Evolutionary conservation across 371 early-diverging fungal species (phyloP), one percentile per base, ranked within the genome.

Genomic region (Mucor irregularis): DNA sequence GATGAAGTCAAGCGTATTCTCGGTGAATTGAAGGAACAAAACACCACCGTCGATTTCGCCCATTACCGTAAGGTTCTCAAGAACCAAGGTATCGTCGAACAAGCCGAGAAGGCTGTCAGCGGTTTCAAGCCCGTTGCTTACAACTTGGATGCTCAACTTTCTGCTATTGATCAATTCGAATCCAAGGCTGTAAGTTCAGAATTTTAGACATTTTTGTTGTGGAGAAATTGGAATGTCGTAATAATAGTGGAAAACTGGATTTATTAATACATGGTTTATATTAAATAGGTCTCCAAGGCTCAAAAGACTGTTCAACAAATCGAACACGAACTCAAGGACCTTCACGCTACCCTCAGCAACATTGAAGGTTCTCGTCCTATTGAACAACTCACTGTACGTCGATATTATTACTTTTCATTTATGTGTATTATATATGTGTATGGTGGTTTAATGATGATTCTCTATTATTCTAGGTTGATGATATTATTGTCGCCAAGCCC

Each of bases 291-390:
- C 63, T 81, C 88, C 49, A 85, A 88, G 49, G 98, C 98, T 61
- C 74, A 92, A 80, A 80, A 80, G 54, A 95, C 95, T 29, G 90
- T 87, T 55, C 69, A 82, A 63, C 90, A 91, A 83, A 86, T 96
- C 64, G 87, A 90, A 71, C 78, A 73, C 14, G 95, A 95, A 74
- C 81, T 97, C 54, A 79, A 81, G 54, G 95, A 95, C 58, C 88
- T 97, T 52, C 83, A 91, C 61, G 91, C 87, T 53, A 93, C 97
- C 40, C 81, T 96, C 56, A 84, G 73, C 71, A 92, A 96, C 89
- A 97, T 97, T 65, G 92, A 96, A 73, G 78, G 80, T 50, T 92
- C 98, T 43, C 89, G 98, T 59, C 98, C 98, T 50, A 82, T 96
- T 56, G 94, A 95, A 53, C 88, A 96, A 70, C 84, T 96, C 52